Percentiles rank a stretch among this genome's conserved stretches.
Conservation (phyloP, 495 filamentous ascomycete genomes). For the Aspergillus mulundensis region DNA sequence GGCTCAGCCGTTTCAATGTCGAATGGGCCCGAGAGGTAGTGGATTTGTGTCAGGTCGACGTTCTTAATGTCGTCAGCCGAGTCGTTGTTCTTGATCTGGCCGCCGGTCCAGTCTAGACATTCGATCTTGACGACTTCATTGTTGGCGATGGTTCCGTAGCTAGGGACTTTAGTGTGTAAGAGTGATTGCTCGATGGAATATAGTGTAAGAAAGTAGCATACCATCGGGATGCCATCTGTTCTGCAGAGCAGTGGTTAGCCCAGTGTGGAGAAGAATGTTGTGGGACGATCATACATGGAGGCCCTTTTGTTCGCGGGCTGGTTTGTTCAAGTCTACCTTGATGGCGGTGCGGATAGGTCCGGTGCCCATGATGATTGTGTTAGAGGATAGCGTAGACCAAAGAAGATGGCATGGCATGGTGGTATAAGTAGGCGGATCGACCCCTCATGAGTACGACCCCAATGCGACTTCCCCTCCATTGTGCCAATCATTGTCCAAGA, state of each 20-base stretch:
- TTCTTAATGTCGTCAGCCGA: constrained; percentile 82
- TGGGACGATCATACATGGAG: constrained; percentile 60
- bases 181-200: neutral
- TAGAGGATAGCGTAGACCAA: neutral
- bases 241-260: constrained; percentile 37
- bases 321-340: constrained; percentile 73
- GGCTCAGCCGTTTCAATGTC: constrained; percentile 83
- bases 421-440: neutral
- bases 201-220: constrained; percentile 29
- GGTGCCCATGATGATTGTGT: constrained; percentile 43
- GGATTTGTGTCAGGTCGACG: constrained; percentile 77
- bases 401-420: neutral
- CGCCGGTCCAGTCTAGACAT: constrained; percentile 86
- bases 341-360: constrained; percentile 66
- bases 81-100: constrained; percentile 88
- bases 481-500: neutral
- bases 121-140: constrained; percentile 93
- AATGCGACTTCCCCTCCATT: neutral
- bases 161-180: constrained; percentile 59
- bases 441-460: neutral
- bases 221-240: constrained; percentile 95
- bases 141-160: constrained; percentile 69
- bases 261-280: neutral
- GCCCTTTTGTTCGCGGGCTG: constrained; percentile 67
- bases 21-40: constrained; percentile 90